These are phyloP conservation scores for Scopulariopsis brevicaulis DNA, from an alignment of 2,329 filamentous ascomycete genomes.

Conservation along the genomic window DNA sequence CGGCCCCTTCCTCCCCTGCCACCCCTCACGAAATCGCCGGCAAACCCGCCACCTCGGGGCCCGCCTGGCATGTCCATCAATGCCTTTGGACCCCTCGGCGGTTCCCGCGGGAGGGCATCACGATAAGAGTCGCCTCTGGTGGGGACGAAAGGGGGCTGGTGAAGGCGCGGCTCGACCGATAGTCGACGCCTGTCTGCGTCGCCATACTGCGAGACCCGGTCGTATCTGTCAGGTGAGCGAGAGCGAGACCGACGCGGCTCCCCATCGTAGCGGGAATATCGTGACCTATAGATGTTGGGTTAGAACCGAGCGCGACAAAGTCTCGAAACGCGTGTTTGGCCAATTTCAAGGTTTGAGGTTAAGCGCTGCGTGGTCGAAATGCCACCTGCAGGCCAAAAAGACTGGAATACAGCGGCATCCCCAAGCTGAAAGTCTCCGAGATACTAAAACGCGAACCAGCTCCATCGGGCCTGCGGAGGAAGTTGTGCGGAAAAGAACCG, in stretches of 20 bases:
- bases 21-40: constrained; percentile 45
- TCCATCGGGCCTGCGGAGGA: neutral
- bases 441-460: neutral
- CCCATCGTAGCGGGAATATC: constrained; percentile 51
- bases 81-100: constrained; percentile 73
- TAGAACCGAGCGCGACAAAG: neutral
- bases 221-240: constrained; percentile 57
- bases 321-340: neutral
- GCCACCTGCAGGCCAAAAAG: neutral
- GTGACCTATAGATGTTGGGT: constrained; percentile 17
- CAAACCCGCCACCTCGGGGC: constrained; percentile 56
- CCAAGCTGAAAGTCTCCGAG: neutral
- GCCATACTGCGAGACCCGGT: constrained; percentile 40
- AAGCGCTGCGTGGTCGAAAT: neutral
- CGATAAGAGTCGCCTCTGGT: constrained; percentile 39
- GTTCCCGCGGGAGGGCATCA: constrained; percentile 41
- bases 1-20: constrained; percentile 37
- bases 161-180: constrained; percentile 34
- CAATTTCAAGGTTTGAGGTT: neutral
- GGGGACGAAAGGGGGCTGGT: constrained; percentile 48
- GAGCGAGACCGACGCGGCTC: constrained; percentile 50
- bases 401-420: neutral
- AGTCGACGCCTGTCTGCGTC: constrained; percentile 61
- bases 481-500: neutral
- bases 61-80: constrained; percentile 59